Conservation (phyloP, 305 asterid species). For the Ilex paraguariensis region DNA sequence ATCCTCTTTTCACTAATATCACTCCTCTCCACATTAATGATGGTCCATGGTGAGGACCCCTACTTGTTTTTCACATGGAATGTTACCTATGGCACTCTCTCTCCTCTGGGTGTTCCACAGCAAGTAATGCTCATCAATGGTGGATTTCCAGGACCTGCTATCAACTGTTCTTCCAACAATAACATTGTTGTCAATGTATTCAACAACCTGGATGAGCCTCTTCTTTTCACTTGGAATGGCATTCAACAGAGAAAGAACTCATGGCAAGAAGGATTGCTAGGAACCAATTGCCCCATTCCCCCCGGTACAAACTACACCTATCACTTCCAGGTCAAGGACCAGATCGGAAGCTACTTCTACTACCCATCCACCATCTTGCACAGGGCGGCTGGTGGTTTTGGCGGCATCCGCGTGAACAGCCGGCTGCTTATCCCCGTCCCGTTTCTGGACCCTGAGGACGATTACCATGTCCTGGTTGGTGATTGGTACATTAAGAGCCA, state of each 20-base stretch:
- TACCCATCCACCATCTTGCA: conserved; percentile 17
- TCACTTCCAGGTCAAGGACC: conserved; percentile 27
- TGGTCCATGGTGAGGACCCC: conserved; percentile 27
- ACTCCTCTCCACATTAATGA: conserved; percentile 8
- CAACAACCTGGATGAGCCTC: conserved; percentile 36
- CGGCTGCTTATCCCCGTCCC: conserved; percentile 20
- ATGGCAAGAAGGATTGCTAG: conserved; percentile 37
- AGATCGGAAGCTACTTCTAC: conserved; percentile 21
- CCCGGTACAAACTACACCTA: conserved; percentile 37
- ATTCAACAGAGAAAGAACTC: conserved; percentile 37
- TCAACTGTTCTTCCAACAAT: conserved; percentile 37
- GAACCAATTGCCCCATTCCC: conserved; percentile 35
- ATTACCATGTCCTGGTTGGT: conserved; percentile 13
- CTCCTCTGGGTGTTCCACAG: conserved; percentile 36
- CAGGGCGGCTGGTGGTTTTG: conserved; percentile 18
- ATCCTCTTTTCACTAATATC: conserved; percentile 15
- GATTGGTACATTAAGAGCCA: conserved; percentile 31
- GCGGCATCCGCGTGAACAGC: conserved; percentile 13
- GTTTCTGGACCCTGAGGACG: conserved; percentile 15
- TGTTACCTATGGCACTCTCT: conserved; percentile 28
- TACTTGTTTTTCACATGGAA: conserved; percentile 28
- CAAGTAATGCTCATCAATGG: conserved; percentile 36
- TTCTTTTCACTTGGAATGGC: conserved; percentile 34
- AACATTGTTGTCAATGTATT: conserved; percentile 35
- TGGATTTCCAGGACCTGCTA: conserved; percentile 32